phyloP scores from a whole-genome alignment of 2,329 filamentous ascomycete genomes.

The Monilinia fructicola region DNA sequence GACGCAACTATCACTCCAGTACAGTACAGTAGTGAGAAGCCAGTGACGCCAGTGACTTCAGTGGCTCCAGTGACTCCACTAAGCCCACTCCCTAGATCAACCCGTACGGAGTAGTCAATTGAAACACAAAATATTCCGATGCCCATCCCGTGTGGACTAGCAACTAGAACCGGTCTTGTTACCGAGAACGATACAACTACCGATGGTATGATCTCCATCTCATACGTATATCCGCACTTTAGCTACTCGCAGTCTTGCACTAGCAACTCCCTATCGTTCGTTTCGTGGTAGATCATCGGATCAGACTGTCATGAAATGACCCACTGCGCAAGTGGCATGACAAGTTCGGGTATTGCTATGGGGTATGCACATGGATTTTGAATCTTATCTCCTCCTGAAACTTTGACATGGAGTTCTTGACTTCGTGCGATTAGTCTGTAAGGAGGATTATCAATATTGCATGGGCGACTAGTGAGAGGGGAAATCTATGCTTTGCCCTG shows the following conservation, averaged over 20 bases:
- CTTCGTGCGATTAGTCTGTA: not conserved
- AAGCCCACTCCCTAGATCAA: not conserved
- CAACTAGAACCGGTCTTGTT: not conserved
- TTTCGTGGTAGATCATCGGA: constrained; percentile 12
- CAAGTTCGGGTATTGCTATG: not conserved
- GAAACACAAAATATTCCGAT: constrained; percentile 7
- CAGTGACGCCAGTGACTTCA: no score
- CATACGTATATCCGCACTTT: constrained; percentile 2
- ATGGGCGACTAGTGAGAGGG: not conserved
- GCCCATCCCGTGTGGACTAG: not conserved
- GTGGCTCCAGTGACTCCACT: no score
- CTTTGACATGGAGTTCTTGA: not conserved
- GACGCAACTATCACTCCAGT: not conserved
- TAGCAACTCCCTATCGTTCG: not conserved
- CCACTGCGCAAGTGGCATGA: constrained; percentile 3
- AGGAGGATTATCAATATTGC: no score
- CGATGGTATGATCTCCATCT: not conserved
- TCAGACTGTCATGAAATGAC: not conserved
- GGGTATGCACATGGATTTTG: not conserved
- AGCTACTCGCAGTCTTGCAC: no score
- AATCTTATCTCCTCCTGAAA: constrained; percentile 1
- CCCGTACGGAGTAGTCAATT: constrained; percentile 11
- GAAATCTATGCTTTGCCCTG: not conserved
- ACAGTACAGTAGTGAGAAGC: no score
- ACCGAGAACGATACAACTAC: not conserved